Conservation (phyloP, 495 filamentous ascomycete species). For the Penicillium ochrochloron region DNA sequence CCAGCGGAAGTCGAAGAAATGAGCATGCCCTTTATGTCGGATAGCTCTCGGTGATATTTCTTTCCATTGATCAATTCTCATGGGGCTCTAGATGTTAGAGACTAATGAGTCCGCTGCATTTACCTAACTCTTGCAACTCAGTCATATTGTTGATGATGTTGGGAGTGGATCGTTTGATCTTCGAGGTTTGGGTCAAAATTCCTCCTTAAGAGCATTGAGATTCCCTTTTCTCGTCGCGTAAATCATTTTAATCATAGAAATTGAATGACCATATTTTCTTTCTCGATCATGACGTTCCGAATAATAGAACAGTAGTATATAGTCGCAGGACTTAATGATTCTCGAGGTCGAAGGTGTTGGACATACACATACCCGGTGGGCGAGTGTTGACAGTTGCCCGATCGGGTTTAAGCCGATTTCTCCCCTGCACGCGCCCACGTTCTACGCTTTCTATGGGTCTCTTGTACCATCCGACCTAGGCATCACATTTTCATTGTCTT, state of each 20-base stretch:
- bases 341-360: not conserved
- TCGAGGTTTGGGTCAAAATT: not conserved
- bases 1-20: slow-evolving; percentile 44
- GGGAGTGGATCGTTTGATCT: slow-evolving; percentile 3
- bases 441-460: slow-evolving; percentile 22
- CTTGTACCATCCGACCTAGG: not conserved
- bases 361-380: not conserved
- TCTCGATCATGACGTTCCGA: not conserved
- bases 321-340: not conserved
- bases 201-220: not conserved
- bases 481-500: not conserved
- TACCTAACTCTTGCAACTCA: not conserved
- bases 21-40: slow-evolving; percentile 2
- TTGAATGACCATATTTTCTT: not conserved
- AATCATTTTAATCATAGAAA: slow-evolving; percentile 6
- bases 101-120: not conserved
- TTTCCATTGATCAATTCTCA: not conserved
- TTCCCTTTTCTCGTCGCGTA: not conserved
- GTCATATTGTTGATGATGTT: slow-evolving; percentile 3
- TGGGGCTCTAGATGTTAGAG: not conserved
- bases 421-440: slow-evolving; percentile 24
- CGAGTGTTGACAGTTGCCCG: slow-evolving; percentile 28
- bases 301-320: not conserved
- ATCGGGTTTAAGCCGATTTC: slow-evolving; percentile 29
- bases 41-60: too few species aligned